A percentile compares a stretch with the other conserved stretches of the same genome.
Evolutionary conservation across 2,329 filamentous ascomycete genomes (phyloP).

Genomic region (Aspergillaceae sp.): DNA sequence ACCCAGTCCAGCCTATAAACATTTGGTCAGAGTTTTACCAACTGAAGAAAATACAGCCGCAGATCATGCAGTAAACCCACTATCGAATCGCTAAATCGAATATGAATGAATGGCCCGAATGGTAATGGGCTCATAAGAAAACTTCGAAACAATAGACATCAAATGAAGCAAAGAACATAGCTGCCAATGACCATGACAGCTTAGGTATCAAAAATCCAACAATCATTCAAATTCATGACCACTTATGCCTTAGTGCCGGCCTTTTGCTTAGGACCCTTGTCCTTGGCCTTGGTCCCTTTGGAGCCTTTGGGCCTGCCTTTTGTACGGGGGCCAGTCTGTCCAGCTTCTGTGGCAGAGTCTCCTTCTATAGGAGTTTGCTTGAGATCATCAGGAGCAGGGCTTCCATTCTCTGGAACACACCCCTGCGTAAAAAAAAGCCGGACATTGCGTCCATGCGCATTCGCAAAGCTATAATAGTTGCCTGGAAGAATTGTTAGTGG

Average conservation of each 20-base stretch:
- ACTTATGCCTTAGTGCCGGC: conserved; percentile 1
- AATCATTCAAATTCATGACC: background rate
- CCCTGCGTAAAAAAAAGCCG: conserved; percentile 90
- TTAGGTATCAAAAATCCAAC: background rate
- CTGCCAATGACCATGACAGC: background rate
- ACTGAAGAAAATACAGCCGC: background rate
- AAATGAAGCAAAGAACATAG: background rate
- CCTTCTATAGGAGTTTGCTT: conserved; percentile 17
- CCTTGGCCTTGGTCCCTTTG: conserved; percentile 11
- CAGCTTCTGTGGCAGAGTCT: conserved; percentile 6
- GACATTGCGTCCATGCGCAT: conserved; percentile 63
- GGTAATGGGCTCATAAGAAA: background rate
- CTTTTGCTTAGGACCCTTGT: conserved; percentile 24
- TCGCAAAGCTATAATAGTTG: conserved; percentile 86
- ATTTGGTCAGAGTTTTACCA: background rate
- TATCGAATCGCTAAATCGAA: background rate
- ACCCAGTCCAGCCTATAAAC: background rate
- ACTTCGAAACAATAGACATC: background rate
- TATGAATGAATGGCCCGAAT: background rate
- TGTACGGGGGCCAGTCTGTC: conserved; percentile 9
- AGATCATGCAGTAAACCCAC: background rate
- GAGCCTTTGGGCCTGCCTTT: conserved; percentile 19
- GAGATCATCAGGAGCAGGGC: conserved; percentile 14
- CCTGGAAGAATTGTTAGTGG: conserved; percentile 43
- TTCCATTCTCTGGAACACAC: conserved; percentile 47